A percentile compares a stretch with the other conserved stretches of the same genome.
Conservation (phyloP, 2,329 filamentous ascomycete species). For the Juglanconis sp. region DNA sequence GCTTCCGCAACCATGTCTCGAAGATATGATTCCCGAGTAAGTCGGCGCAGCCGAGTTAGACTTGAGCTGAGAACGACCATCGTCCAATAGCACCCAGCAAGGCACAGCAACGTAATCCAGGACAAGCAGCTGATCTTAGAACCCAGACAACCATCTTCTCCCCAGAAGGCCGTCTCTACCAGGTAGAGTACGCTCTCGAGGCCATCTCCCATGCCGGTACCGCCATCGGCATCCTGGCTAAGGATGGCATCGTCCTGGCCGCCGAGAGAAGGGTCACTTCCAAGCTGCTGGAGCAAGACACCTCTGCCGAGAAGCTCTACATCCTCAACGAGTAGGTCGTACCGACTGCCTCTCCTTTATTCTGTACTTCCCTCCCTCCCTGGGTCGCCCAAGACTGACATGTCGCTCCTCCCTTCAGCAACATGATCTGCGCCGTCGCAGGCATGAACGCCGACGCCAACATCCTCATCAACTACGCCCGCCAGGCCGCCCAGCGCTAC, state of each 20-base stretch:
- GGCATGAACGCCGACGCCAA: conserved; percentile 99
- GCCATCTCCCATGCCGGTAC: conserved; percentile 98
- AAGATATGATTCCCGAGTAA: conserved; percentile 94
- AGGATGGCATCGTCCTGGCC: conserved; percentile 96
- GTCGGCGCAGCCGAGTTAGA: conserved; percentile 33
- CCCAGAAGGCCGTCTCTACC: conserved; percentile 94
- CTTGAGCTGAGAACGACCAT: background rate
- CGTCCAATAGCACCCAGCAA: background rate
- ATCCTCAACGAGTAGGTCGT: conserved; percentile 87
- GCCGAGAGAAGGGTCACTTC: conserved; percentile 99
- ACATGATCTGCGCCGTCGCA: conserved; percentile 99
- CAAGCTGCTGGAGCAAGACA: conserved; percentile 98
- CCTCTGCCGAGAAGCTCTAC: conserved; percentile 99
- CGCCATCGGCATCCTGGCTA: conserved; percentile 91
- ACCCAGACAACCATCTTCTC: conserved; percentile 97
- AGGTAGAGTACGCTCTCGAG: conserved; percentile 98
- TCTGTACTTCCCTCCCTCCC: background rate
- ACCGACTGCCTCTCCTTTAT: too few relatives aligned
- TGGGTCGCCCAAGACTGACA: conserved; percentile 15
- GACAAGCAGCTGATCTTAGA: conserved; percentile 15
- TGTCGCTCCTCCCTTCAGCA: conserved; percentile 52
- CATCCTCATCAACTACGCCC: conserved; percentile 99
- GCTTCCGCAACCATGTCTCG: conserved; percentile 70
- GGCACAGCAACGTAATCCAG: too few relatives aligned
- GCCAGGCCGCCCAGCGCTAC: conserved; percentile 93